phyloP scores from a whole-genome alignment of 805 yeast genomes.

The Myxozyma mucilagina region DNA sequence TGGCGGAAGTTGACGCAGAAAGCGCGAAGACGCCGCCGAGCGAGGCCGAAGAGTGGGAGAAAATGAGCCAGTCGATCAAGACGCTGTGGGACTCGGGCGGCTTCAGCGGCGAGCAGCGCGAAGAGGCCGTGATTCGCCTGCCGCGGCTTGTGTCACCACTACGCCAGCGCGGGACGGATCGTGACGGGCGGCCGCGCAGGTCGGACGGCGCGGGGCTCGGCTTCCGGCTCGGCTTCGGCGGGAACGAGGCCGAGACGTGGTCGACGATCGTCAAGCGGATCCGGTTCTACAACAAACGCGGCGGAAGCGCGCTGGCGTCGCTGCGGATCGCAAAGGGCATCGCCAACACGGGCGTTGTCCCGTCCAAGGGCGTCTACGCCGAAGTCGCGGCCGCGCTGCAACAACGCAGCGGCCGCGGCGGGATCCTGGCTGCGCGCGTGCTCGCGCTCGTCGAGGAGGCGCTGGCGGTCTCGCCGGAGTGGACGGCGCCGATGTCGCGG shows the following conservation, averaged over 20 bases:
- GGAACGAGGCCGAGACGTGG: slow-evolving; percentile 4
- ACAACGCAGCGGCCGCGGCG: background rate
- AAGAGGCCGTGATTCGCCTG: background rate
- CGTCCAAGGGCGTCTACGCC: slow-evolving; percentile 5
- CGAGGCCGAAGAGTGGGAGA: too few relatives aligned
- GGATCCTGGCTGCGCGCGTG: background rate
- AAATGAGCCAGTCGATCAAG: too few relatives aligned
- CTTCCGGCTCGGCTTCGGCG: too few relatives aligned
- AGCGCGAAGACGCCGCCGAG: too few relatives aligned
- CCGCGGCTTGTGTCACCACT: too few relatives aligned
- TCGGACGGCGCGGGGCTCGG: too few relatives aligned
- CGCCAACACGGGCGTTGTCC: background rate
- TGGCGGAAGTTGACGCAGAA: too few relatives aligned
- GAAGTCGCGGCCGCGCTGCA: slow-evolving; percentile 2
- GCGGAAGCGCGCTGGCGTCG: background rate
- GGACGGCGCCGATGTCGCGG: background rate
- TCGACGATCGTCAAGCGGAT: background rate
- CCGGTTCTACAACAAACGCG: background rate
- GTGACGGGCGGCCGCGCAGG: background rate
- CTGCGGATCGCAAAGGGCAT: slow-evolving; percentile 8
- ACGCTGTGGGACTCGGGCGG: too few relatives aligned
- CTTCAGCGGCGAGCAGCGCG: background rate
- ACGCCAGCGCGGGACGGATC: background rate
- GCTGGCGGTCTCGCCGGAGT: background rate
- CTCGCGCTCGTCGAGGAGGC: slow-evolving; percentile 8